A percentile compares a stretch with the other conserved stretches of the same genome.
phyloP scores from a whole-genome alignment of 352 stramenopile genomes.

The Globisporangium rhizosaccharum region DNA sequence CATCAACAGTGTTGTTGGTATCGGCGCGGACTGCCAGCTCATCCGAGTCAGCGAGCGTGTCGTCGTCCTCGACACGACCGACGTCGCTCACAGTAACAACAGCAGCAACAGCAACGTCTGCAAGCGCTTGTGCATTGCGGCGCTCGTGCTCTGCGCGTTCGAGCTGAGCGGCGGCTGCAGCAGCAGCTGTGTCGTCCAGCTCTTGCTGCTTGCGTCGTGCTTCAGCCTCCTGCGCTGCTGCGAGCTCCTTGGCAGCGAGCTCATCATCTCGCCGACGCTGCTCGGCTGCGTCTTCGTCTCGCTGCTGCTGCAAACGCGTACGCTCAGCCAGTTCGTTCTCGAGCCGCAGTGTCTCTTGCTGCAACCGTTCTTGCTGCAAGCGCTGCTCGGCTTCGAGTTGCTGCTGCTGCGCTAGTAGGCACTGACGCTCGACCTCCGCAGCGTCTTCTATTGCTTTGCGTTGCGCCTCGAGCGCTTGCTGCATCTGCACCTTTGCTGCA shows the following conservation, averaged over 20 bases:
- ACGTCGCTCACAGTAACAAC: too few relatives aligned
- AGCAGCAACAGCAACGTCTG: too few relatives aligned
- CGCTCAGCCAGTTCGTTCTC: constrained; percentile 17
- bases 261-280: constrained; percentile 14
- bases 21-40: too few relatives aligned
- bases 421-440: constrained; percentile 21
- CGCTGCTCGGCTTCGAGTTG: constrained; percentile 7
- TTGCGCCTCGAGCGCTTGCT: constrained; percentile 29
- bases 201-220: constrained; percentile 6
- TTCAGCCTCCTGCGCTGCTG: constrained; percentile 16
- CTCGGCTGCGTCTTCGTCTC: constrained; percentile 23
- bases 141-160: neutral
- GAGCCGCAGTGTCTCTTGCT: constrained; percentile 14
- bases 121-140: neutral
- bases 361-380: constrained; percentile 19
- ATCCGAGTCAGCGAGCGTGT: too few relatives aligned
- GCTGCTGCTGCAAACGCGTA: constrained; percentile 2
- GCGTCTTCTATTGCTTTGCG: constrained; percentile 28
- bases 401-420: constrained; percentile 7
- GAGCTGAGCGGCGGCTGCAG: neutral
- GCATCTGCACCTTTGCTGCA: constrained; percentile 28
- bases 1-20: too few relatives aligned
- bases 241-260: neutral
- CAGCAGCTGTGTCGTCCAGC: neutral
- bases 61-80: too few relatives aligned